phyloP scores from a whole-genome alignment of 768 basidiomycete genomes.

The Boletus fagicola region DNA sequence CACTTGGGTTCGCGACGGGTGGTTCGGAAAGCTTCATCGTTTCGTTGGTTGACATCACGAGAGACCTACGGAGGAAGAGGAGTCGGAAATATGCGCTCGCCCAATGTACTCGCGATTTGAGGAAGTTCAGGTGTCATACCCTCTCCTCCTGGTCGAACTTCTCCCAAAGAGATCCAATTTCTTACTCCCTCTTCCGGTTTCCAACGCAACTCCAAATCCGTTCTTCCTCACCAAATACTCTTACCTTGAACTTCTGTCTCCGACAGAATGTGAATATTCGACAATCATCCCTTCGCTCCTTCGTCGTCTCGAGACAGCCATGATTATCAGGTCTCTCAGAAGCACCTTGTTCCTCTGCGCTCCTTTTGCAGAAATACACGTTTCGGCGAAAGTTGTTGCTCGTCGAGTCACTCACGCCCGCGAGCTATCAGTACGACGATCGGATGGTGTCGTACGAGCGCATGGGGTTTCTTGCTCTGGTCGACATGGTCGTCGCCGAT shows the following conservation, averaged over 20 bases:
- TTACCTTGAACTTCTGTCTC: conserved; percentile 51
- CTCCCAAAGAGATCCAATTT: conserved; percentile 60
- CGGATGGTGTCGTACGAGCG: conserved; percentile 71
- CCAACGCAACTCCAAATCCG: conserved; percentile 18
- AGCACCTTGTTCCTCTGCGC: conserved; percentile 43
- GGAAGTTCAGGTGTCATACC: conserved; percentile 49
- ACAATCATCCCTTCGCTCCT: conserved; percentile 65
- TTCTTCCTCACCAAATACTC: conserved; percentile 44
- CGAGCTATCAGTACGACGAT: conserved; percentile 60
- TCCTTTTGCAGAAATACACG: conserved; percentile 48
- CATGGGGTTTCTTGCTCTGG: conserved; percentile 71
- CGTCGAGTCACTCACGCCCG: conserved; percentile 73
- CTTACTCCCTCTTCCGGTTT: conserved; percentile 44
- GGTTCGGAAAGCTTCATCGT: conserved; percentile 44
- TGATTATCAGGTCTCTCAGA: conserved; percentile 52
- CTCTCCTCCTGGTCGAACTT: conserved; percentile 56
- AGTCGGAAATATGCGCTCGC: conserved; percentile 45
- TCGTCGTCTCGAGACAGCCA: conserved; percentile 52
- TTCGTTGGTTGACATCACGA: conserved; percentile 62
- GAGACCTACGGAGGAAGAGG: conserved; percentile 41
- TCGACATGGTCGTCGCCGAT: conserved; percentile 74
- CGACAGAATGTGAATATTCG: conserved; percentile 51
- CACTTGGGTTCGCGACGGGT: conserved; percentile 47
- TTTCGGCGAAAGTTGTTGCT: conserved; percentile 62
- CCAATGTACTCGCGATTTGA: conserved; percentile 30